Percentiles rank a stretch among this genome's conserved stretches.
These are phyloP conservation scores for Dactylellina cionopaga DNA, from an alignment of 2,329 filamentous ascomycete species.

Conservation along the genomic window DNA sequence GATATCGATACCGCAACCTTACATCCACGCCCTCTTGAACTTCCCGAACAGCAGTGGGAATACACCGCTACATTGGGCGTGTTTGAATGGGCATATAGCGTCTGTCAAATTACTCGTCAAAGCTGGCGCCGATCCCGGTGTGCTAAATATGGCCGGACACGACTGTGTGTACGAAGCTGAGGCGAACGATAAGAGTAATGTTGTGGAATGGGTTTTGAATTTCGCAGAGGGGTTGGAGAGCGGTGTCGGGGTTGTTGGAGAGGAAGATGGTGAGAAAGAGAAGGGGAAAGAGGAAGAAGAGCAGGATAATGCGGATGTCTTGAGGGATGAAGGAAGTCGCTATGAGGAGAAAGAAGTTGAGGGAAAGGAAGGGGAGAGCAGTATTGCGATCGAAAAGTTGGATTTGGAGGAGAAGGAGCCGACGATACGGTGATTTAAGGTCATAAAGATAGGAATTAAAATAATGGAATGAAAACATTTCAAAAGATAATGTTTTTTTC, in stretches of 20 bases:
- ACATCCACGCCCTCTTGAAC: constrained; percentile 60
- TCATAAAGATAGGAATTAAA: not conserved
- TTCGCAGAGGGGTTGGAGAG: constrained; percentile 61
- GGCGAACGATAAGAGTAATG: constrained; percentile 73
- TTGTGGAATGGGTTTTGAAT: constrained; percentile 68
- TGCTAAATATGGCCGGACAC: constrained; percentile 85
- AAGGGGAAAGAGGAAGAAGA: not conserved
- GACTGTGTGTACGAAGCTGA: constrained; percentile 80
- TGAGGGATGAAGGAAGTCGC: constrained; percentile 39
- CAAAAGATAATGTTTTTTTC: too few relatives aligned
- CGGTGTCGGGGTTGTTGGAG: constrained; percentile 49
- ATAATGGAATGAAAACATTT: constrained; percentile 28
- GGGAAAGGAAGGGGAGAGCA: not conserved
- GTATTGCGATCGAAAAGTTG: constrained; percentile 26
- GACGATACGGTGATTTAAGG: constrained; percentile 24
- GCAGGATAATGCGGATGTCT: constrained; percentile 30
- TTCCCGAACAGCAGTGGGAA: constrained; percentile 82
- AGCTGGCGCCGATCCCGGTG: constrained; percentile 77
- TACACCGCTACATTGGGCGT: constrained; percentile 93
- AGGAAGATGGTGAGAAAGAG: constrained; percentile 16
- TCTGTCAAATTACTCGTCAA: constrained; percentile 78
- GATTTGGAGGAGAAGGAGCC: constrained; percentile 29
- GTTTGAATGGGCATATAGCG: constrained; percentile 84
- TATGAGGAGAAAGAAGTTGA: constrained; percentile 1
- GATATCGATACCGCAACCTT: constrained; percentile 53